Evolutionary conservation across 352 stramenopile genomes (phyloP), one percentile per base, ranked within the genome.

Genomic region (Thalassiosira delicatula): DNA sequence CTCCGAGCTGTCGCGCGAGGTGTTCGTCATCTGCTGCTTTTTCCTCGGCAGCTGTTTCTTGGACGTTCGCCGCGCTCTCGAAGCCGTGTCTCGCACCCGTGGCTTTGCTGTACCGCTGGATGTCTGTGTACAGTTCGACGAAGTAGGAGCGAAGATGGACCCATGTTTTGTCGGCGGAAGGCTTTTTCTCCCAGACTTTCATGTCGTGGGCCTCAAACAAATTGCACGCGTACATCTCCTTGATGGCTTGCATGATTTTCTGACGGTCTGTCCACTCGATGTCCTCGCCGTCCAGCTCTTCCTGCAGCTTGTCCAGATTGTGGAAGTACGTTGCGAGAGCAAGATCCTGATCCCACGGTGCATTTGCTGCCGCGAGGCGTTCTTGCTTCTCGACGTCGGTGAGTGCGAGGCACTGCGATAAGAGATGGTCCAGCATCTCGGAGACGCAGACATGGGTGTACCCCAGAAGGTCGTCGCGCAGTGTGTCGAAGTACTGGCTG

Each of bases 341-440:
- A 44, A 42, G 12, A 8, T 63, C 27, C 27, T 19, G 54, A n/a
- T 63, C 33, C 54, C 54, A 63, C 42, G 54, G 54, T 21, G 30
- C 21, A 14, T 19, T 8, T 4, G 44, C 23, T 54, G 11, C 44
- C 44, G 11, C n/a, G 4, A 54, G 14, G 3, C 14, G 11, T 54
- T 4, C 44, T 25, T 54, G 3, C 14, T 54, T 54, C 3, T 54
- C 23, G 44, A 54, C 44, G 14, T 65, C n/a, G 12, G 56, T 32
- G n/a, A 65, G 56, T 8, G 56, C 56, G 21, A 70, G 61, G 17
- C 61, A 70, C n/a, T 56, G 61, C 19, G 33, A 3, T 27, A 21
- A 2, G 8, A 70, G 33, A 23, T 70, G 61, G 21, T 56, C 23
- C 30, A 70, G 30, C 32, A 70, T 53, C 35, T 27, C 32, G 23